These are phyloP conservation scores for Ceratobasidium sp. DNA, from an alignment of 1,284 basidiomycete species.

Conservation along the genomic window DNA sequence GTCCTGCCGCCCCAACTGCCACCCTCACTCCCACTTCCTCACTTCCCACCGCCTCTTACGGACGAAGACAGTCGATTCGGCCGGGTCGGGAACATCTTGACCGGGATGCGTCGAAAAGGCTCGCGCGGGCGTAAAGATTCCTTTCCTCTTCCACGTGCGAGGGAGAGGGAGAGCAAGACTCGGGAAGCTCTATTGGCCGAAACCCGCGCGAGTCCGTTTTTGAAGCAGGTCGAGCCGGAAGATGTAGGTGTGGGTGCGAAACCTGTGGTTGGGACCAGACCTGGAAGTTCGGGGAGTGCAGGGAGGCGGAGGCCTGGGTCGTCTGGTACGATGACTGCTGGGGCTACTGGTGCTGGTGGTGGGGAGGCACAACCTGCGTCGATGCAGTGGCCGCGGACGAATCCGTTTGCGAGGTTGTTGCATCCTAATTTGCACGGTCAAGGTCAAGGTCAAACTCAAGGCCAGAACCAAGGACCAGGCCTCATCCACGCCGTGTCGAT, in stretches of 20 bases:
- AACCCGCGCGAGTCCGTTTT: slow-evolving; percentile 38
- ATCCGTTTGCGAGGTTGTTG: slow-evolving; percentile 34
- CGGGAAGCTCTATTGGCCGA: not conserved
- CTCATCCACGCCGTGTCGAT: slow-evolving; percentile 38
- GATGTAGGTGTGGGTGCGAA: not conserved
- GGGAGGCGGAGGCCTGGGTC: slow-evolving; percentile 20
- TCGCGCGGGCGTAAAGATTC: slow-evolving; percentile 27
- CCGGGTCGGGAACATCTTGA: slow-evolving; percentile 21
- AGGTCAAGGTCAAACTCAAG: too few relatives aligned
- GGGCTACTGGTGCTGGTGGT: too few relatives aligned
- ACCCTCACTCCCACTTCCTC: slow-evolving; percentile 33
- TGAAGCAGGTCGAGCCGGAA: slow-evolving; percentile 31
- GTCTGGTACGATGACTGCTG: slow-evolving; percentile 18
- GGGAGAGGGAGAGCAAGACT: not conserved
- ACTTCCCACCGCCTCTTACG: not conserved
- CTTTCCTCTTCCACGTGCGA: not conserved
- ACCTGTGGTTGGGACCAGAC: not conserved
- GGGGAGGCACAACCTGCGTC: slow-evolving; percentile 13
- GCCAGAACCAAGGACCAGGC: slow-evolving; percentile 35
- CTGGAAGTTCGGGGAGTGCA: slow-evolving; percentile 22
- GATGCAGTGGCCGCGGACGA: slow-evolving; percentile 37
- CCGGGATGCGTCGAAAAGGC: slow-evolving; percentile 27
- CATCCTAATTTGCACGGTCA: slow-evolving; percentile 25
- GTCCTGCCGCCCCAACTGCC: slow-evolving; percentile 58
- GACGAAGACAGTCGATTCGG: slow-evolving; percentile 40